Conservation (phyloP, 202 grass and related monocot species). For the Thinopyrum obtusiflorum region DNA sequence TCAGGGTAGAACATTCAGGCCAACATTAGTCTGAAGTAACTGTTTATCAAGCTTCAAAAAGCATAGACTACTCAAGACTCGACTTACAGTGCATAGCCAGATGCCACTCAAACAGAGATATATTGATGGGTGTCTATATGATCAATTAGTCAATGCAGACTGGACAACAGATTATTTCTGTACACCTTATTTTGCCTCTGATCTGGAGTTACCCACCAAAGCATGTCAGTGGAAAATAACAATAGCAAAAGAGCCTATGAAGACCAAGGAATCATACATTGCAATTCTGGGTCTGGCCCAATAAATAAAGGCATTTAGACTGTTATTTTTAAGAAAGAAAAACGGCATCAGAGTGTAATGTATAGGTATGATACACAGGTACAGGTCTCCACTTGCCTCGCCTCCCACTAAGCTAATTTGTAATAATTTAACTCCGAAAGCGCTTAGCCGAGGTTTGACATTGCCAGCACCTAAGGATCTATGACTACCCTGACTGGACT, state of each 20-base stretch:
- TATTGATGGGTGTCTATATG: background rate
- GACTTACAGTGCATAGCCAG: background rate
- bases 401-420: conserved; percentile 17
- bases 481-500: background rate
- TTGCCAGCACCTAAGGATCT: conserved; percentile 7
- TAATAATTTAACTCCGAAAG: conserved; percentile 7
- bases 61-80: background rate
- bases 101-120: background rate
- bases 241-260: background rate
- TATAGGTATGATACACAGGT: conserved; percentile 47
- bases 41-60: background rate
- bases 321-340: background rate
- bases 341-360: conserved; percentile 33
- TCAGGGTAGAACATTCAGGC: background rate
- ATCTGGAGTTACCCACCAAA: background rate
- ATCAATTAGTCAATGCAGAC: background rate
- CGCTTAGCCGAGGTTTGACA: conserved; percentile 27
- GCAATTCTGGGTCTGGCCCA: background rate
- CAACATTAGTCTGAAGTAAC: background rate
- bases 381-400: conserved; percentile 13
- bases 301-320: conserved; percentile 25
- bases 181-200: background rate
- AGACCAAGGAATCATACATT: background rate
- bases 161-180: background rate
- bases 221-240: background rate